These are phyloP conservation scores for Jackrogersella minutella DNA, from an alignment of 495 filamentous ascomycete genomes.

Conservation along the genomic window DNA sequence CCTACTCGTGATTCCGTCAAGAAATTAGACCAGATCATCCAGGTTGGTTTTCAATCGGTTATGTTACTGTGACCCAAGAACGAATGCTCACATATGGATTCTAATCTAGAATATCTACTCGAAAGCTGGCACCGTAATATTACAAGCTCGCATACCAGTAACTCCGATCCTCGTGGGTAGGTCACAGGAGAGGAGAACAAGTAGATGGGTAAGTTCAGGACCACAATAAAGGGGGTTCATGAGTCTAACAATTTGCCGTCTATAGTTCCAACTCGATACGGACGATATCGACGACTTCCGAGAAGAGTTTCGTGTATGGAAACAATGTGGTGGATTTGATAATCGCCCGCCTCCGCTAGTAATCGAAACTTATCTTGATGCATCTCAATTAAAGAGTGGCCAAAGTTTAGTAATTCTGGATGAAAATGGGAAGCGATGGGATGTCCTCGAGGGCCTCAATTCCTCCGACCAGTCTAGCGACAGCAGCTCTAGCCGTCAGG, in stretches of 20 bases:
- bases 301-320: slow-evolving; percentile 83
- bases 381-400: slow-evolving; percentile 77
- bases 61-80: background rate
- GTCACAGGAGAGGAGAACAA: slow-evolving; percentile 67
- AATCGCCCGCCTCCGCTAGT: slow-evolving; percentile 84
- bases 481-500: slow-evolving; percentile 54
- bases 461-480: slow-evolving; percentile 65
- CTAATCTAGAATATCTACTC: slow-evolving; percentile 80
- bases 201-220: slow-evolving; percentile 87
- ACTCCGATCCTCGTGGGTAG: slow-evolving; percentile 65
- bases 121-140: slow-evolving; percentile 86
- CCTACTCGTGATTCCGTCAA: slow-evolving; percentile 67
- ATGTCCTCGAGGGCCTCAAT: slow-evolving; percentile 84
- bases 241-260: slow-evolving; percentile 28
- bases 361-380: slow-evolving; percentile 90
- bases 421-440: slow-evolving; percentile 88
- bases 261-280: slow-evolving; percentile 90
- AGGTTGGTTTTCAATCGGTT: slow-evolving; percentile 62
- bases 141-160: slow-evolving; percentile 77
- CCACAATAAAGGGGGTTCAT: background rate
- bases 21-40: slow-evolving; percentile 89
- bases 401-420: slow-evolving; percentile 89
- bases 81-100: slow-evolving; percentile 6
- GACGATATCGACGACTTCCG: slow-evolving; percentile 88
- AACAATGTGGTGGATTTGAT: slow-evolving; percentile 74